These are phyloP conservation scores for Suillus lakei DNA, from an alignment of 768 basidiomycete species.

Conservation along the genomic window DNA sequence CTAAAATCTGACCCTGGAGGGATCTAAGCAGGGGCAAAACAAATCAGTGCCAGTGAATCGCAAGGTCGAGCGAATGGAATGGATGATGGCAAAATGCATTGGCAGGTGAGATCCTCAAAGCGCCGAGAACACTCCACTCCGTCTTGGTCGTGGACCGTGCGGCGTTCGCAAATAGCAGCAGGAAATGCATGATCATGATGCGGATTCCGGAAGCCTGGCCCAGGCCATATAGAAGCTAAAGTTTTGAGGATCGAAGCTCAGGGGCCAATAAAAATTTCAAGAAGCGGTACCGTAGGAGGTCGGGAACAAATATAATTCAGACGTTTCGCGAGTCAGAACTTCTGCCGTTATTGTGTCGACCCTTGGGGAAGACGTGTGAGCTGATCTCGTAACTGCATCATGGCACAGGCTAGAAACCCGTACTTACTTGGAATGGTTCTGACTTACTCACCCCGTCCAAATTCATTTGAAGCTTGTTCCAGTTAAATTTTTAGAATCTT, in stretches of 20 bases:
- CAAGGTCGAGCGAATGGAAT: too few species aligned
- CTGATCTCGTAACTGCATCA: conserved; percentile 65
- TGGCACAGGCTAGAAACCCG: conserved; percentile 45
- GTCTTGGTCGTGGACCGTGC: too few species aligned
- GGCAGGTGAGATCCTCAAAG: too few species aligned
- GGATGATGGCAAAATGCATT: too few species aligned
- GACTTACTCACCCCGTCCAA: conserved; percentile 11
- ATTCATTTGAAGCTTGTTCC: conserved; percentile 75
- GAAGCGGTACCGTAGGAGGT: conserved; percentile 38
- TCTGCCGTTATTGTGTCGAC: conserved; percentile 73
- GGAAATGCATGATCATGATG: conserved; percentile 68
- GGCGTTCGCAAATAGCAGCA: conserved; percentile 74
- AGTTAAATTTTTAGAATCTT: conserved; percentile 53
- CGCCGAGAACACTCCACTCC: too few species aligned
- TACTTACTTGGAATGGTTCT: neutral
- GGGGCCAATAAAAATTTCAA: too few species aligned
- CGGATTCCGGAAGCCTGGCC: neutral
- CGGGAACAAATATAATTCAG: neutral
- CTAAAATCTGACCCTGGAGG: too few species aligned
- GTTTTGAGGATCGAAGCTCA: too few species aligned
- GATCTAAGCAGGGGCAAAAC: too few species aligned
- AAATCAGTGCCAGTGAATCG: too few species aligned
- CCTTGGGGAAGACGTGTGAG: conserved; percentile 70
- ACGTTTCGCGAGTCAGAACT: too few species aligned
- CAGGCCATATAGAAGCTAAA: too few species aligned